Conservation (phyloP, 768 basidiomycete genomes). For the Tylopilus felleus region DNA sequence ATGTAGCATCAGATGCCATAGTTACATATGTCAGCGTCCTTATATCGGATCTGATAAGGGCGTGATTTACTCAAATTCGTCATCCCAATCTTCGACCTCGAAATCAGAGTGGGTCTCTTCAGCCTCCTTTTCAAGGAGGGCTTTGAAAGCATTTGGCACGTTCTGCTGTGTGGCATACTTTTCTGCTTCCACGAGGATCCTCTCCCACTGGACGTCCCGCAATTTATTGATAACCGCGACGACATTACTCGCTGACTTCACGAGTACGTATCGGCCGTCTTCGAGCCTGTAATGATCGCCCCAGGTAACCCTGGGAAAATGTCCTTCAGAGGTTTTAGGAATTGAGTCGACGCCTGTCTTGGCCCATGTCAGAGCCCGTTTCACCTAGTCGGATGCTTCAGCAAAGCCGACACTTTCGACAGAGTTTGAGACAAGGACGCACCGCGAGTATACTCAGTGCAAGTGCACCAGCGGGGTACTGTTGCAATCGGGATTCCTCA, state of each 20-base stretch:
- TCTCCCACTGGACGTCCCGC: neutral
- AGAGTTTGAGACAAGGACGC: neutral
- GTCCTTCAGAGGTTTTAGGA: neutral
- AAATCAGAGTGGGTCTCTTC: neutral
- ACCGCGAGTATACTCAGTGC: constrained; percentile 1
- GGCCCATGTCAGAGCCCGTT: neutral
- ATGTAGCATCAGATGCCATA: too few relatives aligned
- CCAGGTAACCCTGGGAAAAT: constrained; percentile 1
- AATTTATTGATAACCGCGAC: neutral
- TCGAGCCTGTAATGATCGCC: neutral
- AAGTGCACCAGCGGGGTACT: neutral
- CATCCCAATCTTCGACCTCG: constrained; percentile 4
- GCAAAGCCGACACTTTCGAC: neutral
- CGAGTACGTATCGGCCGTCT: neutral
- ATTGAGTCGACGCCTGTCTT: neutral
- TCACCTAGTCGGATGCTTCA: neutral
- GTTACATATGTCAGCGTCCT: too few relatives aligned
- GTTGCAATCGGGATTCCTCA: neutral
- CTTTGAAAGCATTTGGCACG: neutral
- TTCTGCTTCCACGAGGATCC: neutral
- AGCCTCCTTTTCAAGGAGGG: neutral
- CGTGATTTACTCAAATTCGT: neutral
- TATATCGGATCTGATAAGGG: neutral
- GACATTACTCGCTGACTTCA: neutral
- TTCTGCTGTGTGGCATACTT: neutral